A percentile compares a stretch with the other conserved stretches of the same genome.
Conservation (phyloP, 2,329 filamentous ascomycete genomes). For the Aspergillus thermomutatus region DNA sequence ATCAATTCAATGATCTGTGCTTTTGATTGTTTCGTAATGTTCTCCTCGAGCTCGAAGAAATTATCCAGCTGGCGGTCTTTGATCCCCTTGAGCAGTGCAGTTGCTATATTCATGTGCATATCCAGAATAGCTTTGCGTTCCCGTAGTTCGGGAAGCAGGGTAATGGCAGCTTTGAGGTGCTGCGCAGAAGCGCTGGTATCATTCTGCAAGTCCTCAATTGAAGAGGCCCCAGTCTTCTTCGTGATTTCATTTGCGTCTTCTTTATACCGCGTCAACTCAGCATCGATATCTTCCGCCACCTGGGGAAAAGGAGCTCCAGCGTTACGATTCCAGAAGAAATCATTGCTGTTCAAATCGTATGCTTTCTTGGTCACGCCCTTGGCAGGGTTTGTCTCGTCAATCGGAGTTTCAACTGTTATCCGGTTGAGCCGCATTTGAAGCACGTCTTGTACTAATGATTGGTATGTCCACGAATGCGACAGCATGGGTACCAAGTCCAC, state of each 20-base stretch:
- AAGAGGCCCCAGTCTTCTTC: constrained; percentile 88
- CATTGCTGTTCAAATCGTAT: constrained; percentile 83
- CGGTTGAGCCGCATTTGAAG: constrained; percentile 81
- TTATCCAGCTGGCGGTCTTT: constrained; percentile 94
- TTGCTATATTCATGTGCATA: constrained; percentile 99
- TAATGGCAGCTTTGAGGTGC: constrained; percentile 94
- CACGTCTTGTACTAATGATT: constrained; percentile 78
- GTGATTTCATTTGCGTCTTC: constrained; percentile 93
- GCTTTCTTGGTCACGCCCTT: constrained; percentile 79
- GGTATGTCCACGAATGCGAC: constrained; percentile 92
- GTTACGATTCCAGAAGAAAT: constrained; percentile 97
- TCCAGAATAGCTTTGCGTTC: constrained; percentile 91
- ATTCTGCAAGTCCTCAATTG: constrained; percentile 87
- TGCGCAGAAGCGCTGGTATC: constrained; percentile 86
- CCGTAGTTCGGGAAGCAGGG: constrained; percentile 81
- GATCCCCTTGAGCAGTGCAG: constrained; percentile 74
- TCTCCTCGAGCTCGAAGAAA: constrained; percentile 93
- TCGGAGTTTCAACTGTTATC: constrained; percentile 82
- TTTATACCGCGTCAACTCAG: constrained; percentile 89
- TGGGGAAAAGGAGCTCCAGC: constrained; percentile 88
- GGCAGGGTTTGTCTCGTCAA: constrained; percentile 71
- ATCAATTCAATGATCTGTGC: constrained; percentile 83
- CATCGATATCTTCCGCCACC: constrained; percentile 93
- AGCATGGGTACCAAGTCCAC: constrained; percentile 96
- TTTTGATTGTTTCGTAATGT: constrained; percentile 86